Evolutionary conservation across 2,329 filamentous ascomycete genomes (phyloP).

Genomic region (Colletotrichum shisoi): DNA sequence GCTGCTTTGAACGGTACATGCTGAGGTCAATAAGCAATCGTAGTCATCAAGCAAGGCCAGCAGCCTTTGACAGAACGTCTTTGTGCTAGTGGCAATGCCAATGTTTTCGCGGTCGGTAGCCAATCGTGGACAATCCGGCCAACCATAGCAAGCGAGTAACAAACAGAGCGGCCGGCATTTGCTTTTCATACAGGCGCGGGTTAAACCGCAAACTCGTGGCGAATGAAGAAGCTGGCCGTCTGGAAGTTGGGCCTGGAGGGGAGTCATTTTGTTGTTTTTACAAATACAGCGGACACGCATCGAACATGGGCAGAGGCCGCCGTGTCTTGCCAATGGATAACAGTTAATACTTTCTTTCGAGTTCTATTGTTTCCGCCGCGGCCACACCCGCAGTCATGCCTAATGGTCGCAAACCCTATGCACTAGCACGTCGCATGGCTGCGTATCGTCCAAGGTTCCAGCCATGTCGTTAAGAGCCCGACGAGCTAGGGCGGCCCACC

Average conservation of each 20-base stretch:
- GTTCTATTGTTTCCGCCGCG: conserved; percentile 19
- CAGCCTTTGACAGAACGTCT: conserved; percentile 11
- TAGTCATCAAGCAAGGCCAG: conserved; percentile 17
- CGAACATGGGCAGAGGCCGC: conserved; percentile 6
- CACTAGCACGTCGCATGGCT: conserved; percentile 21
- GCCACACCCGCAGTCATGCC: conserved; percentile 25
- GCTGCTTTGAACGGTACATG: not conserved
- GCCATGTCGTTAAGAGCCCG: conserved; percentile 20
- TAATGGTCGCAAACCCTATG: conserved; percentile 11
- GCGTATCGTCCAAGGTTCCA: conserved; percentile 32
- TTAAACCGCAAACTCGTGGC: not conserved
- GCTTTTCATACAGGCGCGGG: conserved; percentile 5
- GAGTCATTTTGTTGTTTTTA: not conserved
- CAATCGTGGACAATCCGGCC: conserved; percentile 11
- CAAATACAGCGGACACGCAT: conserved; percentile 16
- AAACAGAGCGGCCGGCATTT: not conserved
- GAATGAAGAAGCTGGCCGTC: conserved; percentile 8
- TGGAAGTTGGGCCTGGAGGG: conserved; percentile 15
- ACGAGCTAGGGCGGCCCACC: conserved; percentile 32
- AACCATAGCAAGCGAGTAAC: not conserved
- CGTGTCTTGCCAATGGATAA: conserved; percentile 25
- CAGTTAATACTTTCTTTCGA: conserved; percentile 1
- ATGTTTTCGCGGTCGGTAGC: conserved; percentile 12
- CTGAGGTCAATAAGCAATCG: conserved; percentile 19
- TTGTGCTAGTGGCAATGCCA: conserved; percentile 13